Evolutionary conservation across 768 basidiomycete species (phyloP).

Genomic region (Ramaria rubella): DNA sequence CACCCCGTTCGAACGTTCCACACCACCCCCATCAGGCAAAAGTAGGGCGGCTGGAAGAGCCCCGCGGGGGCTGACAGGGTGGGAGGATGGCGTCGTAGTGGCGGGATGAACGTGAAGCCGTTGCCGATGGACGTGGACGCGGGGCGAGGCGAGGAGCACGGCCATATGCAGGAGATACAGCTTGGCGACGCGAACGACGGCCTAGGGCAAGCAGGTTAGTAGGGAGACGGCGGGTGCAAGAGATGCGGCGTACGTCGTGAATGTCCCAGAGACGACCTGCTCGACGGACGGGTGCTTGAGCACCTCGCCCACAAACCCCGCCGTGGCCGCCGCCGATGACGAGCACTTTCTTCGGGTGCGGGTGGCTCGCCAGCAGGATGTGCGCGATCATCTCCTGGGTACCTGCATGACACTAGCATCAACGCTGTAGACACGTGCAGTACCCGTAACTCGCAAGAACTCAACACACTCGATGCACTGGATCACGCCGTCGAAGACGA

Average conservation of each 20-base stretch:
- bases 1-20: no score
- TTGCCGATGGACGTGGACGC: constrained; percentile 87
- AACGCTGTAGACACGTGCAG: no score
- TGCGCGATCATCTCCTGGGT: constrained; percentile 50
- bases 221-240: no score
- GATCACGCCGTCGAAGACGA: constrained; percentile 42
- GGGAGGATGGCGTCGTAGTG: constrained; percentile 98
- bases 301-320: constrained; percentile 45
- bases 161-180: constrained; percentile 90
- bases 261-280: constrained; percentile 43
- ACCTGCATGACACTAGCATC: no score
- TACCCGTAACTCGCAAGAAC: constrained; percentile 24
- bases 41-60: constrained; percentile 96
- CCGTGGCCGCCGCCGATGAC: no score
- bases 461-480: constrained; percentile 46
- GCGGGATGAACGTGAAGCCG: constrained; percentile 91
- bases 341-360: constrained; percentile 42
- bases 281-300: constrained; percentile 44
- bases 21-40: no score
- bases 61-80: constrained; percentile 93
- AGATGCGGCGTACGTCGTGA: constrained; percentile 37
- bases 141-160: no score
- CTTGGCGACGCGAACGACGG: constrained; percentile 93
- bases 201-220: constrained; percentile 37
- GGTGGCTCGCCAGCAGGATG: constrained; percentile 42